phyloP scores from a whole-genome alignment of 2,329 filamentous ascomycete species.

The Neofusicoccum sp. region DNA sequence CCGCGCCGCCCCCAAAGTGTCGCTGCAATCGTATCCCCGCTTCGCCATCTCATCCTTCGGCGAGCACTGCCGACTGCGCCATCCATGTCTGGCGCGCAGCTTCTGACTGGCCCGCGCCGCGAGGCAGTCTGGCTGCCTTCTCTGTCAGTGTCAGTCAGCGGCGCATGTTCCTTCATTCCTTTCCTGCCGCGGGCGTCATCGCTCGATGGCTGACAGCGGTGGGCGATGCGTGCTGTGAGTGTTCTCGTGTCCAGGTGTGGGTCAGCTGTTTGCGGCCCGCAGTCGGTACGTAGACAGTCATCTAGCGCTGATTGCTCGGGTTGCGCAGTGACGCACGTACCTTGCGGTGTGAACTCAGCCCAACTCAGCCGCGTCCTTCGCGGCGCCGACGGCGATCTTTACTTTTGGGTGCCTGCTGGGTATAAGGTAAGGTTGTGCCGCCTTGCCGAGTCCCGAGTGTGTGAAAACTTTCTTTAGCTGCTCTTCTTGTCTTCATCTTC shows the following conservation, averaged over 20 bases:
- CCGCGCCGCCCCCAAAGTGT: conserved; percentile 7
- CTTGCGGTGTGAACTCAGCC: conserved; percentile 1
- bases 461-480: no score
- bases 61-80: not conserved
- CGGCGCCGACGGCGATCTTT: conserved; percentile 1
- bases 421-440: not conserved
- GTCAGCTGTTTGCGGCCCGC: no score
- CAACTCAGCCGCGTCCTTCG: conserved; percentile 9
- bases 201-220: no score
- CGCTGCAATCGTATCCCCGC: no score
- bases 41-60: no score
- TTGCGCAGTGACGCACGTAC: conserved; percentile 5
- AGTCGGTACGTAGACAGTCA: not conserved
- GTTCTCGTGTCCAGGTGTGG: not conserved
- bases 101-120: not conserved
- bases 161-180: no score
- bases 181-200: no score
- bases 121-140: no score
- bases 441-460: no score
- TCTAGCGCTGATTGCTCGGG: not conserved
- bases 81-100: not conserved
- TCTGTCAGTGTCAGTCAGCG: no score
- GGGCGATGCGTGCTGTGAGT: no score
- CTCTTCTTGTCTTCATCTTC: no score
- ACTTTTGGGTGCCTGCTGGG: not conserved